Base-by-base conservation (phyloP, 2,329 filamentous ascomycete species). In the Colletotrichum scovillei region DNA sequence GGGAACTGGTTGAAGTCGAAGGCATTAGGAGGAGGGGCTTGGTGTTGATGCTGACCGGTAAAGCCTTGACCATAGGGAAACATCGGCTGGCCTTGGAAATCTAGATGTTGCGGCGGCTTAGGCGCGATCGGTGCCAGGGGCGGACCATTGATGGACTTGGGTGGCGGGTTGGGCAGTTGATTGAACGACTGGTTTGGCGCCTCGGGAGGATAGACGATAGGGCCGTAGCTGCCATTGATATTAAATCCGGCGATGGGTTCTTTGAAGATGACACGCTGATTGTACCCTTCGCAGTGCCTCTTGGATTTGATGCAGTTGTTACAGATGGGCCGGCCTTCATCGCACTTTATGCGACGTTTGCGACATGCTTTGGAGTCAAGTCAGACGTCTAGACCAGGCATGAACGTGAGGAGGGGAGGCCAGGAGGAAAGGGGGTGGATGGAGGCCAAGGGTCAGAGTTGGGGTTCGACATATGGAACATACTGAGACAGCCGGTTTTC, bases 301-400 rank as follows among this genome's bases (percentile, higher is more conserved):
- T 95, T 96, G 22, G 94, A 96, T 80, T 96, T 97, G 84, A 93
- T 91, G 83, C 94, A 97, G 79, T 97, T 97, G 79, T 89, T 91
- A 83, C 94, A 97, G 32, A 89, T 93, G 30, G 94, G 94, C 63
- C 93, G 90, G 78, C 95, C 94, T 82, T 98, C 97, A 75, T 97
- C 97, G 82, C 97, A 99, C 84, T 98, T 99, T 83, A 99, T 98
- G 75, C 97, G 93, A 66, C 97, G 92, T 84, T 94, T 96, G 75
- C 97, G 93, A 84, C 97, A 99, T 71, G 97, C 94, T 95, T 80
- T 58, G 74, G 60, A 26, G 42, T 52, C 67, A 68, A 42, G 73
- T 67, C n/a, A 65, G 72, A 68, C 8, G 30, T 55, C 65, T 56
- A 59, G 24, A 49, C 42, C 19, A 9, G 8, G 16, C n/a, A 19